These are phyloP conservation scores for Kregervanrija delftensis DNA, from an alignment of 805 yeast genomes.

Conservation along the genomic window DNA sequence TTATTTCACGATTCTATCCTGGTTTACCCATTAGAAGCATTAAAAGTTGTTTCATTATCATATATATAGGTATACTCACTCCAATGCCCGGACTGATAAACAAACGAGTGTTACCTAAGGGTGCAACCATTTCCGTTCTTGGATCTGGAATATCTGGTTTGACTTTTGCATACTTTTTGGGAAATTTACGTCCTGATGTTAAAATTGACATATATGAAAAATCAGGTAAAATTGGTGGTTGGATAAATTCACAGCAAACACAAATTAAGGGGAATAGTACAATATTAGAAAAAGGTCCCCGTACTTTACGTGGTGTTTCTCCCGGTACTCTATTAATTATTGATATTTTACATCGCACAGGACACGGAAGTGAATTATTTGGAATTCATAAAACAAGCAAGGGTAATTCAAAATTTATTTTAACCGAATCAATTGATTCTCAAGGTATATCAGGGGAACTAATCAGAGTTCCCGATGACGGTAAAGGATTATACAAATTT, in stretches of 20 bases:
- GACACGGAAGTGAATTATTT: slow-evolving; percentile 41
- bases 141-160: slow-evolving; percentile 92
- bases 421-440: slow-evolving; percentile 24
- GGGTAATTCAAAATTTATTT: slow-evolving; percentile 68
- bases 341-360: slow-evolving; percentile 49
- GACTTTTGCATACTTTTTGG: slow-evolving; percentile 61
- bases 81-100: no score
- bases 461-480: slow-evolving; percentile 1
- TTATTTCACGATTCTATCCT: no score
- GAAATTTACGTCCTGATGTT: slow-evolving; percentile 71
- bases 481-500: slow-evolving; percentile 11
- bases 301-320: slow-evolving; percentile 80
- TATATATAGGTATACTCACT: no score
- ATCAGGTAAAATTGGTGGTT: slow-evolving; percentile 62
- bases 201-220: slow-evolving; percentile 57
- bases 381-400: slow-evolving; percentile 51
- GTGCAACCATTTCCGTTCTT: slow-evolving; percentile 55
- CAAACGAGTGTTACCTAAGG: slow-evolving; percentile 9
- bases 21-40: no score
- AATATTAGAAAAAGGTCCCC: slow-evolving; percentile 77
- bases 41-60: no score
- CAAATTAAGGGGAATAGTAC: slow-evolving; percentile 24
- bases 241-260: slow-evolving; percentile 51
- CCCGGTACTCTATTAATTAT: slow-evolving; percentile 67
- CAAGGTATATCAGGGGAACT: background rate